A percentile compares a stretch with the other conserved stretches of the same genome.
These are phyloP conservation scores for Entomortierella parvispora DNA, from an alignment of 192 early-diverging fungal genomes.

Conservation along the genomic window DNA sequence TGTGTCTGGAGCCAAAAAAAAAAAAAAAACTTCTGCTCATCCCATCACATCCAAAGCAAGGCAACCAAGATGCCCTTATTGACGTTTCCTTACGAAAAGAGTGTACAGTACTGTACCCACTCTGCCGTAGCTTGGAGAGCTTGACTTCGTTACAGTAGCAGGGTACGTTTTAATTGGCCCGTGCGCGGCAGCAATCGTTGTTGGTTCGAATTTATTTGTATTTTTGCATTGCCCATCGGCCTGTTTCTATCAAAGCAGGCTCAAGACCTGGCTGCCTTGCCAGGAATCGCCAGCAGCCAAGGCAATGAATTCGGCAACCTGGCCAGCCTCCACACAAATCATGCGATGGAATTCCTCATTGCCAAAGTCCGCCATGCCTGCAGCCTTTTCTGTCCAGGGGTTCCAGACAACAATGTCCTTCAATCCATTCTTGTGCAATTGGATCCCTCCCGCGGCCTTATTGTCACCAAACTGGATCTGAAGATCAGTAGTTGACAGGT, in stretches of 20 bases:
- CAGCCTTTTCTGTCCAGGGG: constrained; percentile 92
- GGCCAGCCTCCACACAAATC: constrained; percentile 91
- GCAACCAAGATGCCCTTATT: too few species aligned
- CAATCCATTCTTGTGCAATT: constrained; percentile 39
- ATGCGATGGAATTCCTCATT: constrained; percentile 87
- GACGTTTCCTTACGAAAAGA: too few species aligned
- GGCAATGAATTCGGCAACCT: constrained; percentile 72
- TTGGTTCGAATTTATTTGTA: too few species aligned
- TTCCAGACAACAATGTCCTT: constrained; percentile 91
- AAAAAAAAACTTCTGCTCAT: too few species aligned
- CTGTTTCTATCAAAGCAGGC: constrained; percentile 19
- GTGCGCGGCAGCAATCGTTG: too few species aligned
- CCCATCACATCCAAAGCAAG: too few species aligned
- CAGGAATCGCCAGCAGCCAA: constrained; percentile 75
- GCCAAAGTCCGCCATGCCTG: constrained; percentile 90
- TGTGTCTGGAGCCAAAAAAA: too few species aligned
- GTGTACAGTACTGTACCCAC: too few species aligned
- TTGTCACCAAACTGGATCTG: constrained; percentile 40
- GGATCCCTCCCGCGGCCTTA: constrained; percentile 24
- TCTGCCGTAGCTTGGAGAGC: too few species aligned
- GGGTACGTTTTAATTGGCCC: too few species aligned
- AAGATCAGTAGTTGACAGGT: constrained; percentile 61
- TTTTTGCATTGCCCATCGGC: too few species aligned
- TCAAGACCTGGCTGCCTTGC: constrained; percentile 78
- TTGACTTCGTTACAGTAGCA: too few species aligned